Evolutionary conservation across 1,284 basidiomycete genomes (phyloP), one percentile per base, ranked within the genome.

Genomic region (Puccinia novopanici): DNA sequence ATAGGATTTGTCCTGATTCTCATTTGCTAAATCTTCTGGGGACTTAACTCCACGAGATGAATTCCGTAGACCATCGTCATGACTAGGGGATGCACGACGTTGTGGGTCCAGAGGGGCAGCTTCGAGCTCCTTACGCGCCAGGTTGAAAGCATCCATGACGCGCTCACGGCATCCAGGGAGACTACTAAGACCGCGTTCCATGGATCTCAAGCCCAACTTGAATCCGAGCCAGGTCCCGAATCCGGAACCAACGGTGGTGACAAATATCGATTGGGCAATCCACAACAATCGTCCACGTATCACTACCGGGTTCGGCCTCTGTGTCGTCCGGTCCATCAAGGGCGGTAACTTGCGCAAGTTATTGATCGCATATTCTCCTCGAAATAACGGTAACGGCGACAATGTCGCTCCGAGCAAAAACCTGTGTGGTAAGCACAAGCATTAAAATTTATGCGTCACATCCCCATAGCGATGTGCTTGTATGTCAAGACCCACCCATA

Each of bases 391-490:
- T 37, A 78, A 22, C 8, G 76, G 76, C 45, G 76, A 52, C 4
- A 78, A 24, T 13, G 54, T 70, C 12, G 76, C 76, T n/a, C 76
- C 76, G 1, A 78, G 24, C 30, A 78, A 27, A 30, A 78, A 78
- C 37, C 76, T 78, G 22, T 0, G 1, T 27, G 42, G 3, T 5
- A 8, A 24, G 12, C 9, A 24, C 2, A 34, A 34, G n/a, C n/a
- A n/a, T n/a, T n/a, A n/a, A 34, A 34, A 0, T 81, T 82, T 37
- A n/a, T 82, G 83, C 10, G 80, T 79, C 24, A 70, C 52, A 52
- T 73, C 68, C 13, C 67, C 42, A 15, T 45, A 15, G 45, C 8
- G 8, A 48, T 13, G 45, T 13, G 2, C 17, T 22, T 54, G 52
- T n/a, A n/a, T n/a, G n/a, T n/a, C n/a, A 48, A 61, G 27, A 37